Conservation (phyloP, 2,329 filamentous ascomycete species). For the Pseudopyrenochaeta lycopersici region DNA sequence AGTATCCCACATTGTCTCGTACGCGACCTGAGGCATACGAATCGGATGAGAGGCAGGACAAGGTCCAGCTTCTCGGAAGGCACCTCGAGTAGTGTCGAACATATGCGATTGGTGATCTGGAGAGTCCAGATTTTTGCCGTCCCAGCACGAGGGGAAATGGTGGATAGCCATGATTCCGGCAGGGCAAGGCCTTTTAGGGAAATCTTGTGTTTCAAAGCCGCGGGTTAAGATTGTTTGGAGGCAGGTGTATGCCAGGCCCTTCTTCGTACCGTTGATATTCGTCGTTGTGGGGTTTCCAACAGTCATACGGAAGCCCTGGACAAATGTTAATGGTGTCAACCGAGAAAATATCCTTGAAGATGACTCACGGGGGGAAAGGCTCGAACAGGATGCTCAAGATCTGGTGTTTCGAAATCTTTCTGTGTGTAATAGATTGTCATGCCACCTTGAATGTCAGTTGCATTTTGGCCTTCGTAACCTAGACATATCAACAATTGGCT, state of each 20-base stretch:
- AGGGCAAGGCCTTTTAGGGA: slow-evolving; percentile 31
- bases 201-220: slow-evolving; percentile 16
- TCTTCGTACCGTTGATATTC: slow-evolving; percentile 9
- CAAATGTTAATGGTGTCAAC: too few relatives aligned
- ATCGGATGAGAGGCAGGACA: slow-evolving; percentile 41
- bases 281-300: slow-evolving; percentile 40
- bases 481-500: neutral
- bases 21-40: slow-evolving; percentile 41
- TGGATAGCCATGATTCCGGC: slow-evolving; percentile 33
- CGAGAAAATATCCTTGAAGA: too few relatives aligned
- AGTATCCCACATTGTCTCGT: slow-evolving; percentile 45
- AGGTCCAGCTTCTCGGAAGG: too few relatives aligned
- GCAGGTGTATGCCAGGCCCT: slow-evolving; percentile 39
- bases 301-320: slow-evolving; percentile 39
- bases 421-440: slow-evolving; percentile 46
- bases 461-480: slow-evolving; percentile 24
- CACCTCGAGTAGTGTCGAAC: slow-evolving; percentile 27
- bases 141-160: slow-evolving; percentile 51
- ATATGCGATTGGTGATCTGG: slow-evolving; percentile 64
- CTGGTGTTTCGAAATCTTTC: slow-evolving; percentile 44
- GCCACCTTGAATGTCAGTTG: slow-evolving; percentile 19
- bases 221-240: slow-evolving; percentile 51
- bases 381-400: slow-evolving; percentile 34
- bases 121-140: slow-evolving; percentile 60
- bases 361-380: slow-evolving; percentile 26